Conservation (phyloP, 148 eudicot genomes). For the Polygonum maritimum region DNA sequence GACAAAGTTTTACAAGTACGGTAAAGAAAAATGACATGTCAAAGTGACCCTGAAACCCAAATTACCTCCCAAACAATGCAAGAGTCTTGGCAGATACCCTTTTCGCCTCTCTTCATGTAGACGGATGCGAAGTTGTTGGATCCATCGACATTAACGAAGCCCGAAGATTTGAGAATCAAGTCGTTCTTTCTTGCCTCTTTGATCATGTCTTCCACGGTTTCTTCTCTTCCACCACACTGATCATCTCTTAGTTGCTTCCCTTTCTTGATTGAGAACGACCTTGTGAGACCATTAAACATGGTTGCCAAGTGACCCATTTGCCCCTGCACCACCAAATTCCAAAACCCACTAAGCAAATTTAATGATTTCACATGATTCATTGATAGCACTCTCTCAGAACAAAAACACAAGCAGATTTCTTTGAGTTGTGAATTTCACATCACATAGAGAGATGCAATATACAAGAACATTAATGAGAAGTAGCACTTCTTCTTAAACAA, state of each 20-base stretch:
- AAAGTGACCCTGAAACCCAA: not conserved
- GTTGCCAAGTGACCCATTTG: constrained; percentile 4
- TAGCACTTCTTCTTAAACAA: too few species aligned
- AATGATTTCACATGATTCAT: not conserved
- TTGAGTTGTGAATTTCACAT: not conserved
- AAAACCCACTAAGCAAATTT: not conserved
- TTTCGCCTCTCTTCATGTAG: not conserved
- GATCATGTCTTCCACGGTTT: not conserved
- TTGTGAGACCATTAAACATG: constrained; percentile 5
- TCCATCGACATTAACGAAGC: not conserved
- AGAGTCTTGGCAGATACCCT: constrained; percentile 5
- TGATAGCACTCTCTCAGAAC: not conserved
- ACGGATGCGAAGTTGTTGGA: constrained; percentile 7
- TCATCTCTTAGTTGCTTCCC: constrained; percentile 1
- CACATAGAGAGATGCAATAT: too few species aligned
- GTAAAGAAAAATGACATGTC: too few species aligned
- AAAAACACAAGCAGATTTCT: not conserved
- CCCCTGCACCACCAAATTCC: constrained; percentile 2
- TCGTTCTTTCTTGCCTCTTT: constrained; percentile 8
- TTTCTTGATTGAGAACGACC: constrained; percentile 4
- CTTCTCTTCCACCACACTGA: not conserved
- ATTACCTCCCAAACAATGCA: constrained; percentile 10
- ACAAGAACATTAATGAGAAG: too few species aligned
- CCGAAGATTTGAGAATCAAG: constrained; percentile 1
- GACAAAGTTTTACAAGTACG: too few species aligned